phyloP scores from a whole-genome alignment of 768 basidiomycete genomes.

The Pleurotus tuoliensis region DNA sequence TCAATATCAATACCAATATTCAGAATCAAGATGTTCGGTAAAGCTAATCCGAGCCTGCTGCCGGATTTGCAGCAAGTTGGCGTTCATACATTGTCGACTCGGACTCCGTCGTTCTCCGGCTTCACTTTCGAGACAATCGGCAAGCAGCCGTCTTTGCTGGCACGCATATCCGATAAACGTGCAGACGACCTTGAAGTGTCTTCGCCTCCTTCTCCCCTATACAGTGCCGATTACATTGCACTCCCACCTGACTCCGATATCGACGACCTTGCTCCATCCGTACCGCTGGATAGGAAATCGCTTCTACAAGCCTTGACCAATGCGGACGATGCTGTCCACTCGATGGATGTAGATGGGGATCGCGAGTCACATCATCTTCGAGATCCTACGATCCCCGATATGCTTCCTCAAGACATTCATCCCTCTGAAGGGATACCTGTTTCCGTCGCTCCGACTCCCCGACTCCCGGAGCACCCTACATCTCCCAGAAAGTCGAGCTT shows the following conservation, averaged over 20 bases:
- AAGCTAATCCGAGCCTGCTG: not conserved
- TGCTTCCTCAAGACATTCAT: not conserved
- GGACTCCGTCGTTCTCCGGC: constrained; percentile 34
- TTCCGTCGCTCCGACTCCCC: not conserved
- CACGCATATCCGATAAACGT: constrained; percentile 39
- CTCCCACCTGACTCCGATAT: not conserved
- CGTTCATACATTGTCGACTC: constrained; percentile 15
- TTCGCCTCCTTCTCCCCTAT: constrained; percentile 9
- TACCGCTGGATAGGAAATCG: constrained; percentile 11
- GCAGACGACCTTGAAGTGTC: constrained; percentile 10
- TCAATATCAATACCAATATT: not conserved
- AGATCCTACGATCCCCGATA: not conserved
- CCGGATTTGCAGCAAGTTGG: not conserved
- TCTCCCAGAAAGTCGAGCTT: too few species aligned
- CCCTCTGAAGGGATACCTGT: not conserved
- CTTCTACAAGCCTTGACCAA: constrained; percentile 16
- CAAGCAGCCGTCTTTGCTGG: constrained; percentile 46
- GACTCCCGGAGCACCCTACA: not conserved
- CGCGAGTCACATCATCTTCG: not conserved
- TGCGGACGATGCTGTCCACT: not conserved
- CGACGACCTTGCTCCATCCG: not conserved
- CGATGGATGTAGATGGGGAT: constrained; percentile 5
- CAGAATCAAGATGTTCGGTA: not conserved
- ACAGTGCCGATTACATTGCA: constrained; percentile 4
- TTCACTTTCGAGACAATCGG: constrained; percentile 54